Conservation (phyloP, 306 rosid species). For the Fagus sylvatica region DNA sequence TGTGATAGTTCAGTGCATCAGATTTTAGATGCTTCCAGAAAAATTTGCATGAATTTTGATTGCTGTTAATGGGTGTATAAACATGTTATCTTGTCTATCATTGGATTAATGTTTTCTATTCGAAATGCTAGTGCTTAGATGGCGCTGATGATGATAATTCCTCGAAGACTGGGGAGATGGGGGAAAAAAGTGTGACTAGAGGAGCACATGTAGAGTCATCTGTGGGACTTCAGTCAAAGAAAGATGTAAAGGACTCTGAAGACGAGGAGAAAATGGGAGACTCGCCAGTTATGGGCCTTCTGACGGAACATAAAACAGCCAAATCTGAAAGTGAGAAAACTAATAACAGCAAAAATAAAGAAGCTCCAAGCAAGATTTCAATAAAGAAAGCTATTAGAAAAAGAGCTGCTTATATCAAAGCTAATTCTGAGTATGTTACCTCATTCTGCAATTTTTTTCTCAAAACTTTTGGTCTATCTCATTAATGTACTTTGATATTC, state of each 20-base stretch:
- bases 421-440: constrained; percentile 79
- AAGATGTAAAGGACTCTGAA: constrained; percentile 51
- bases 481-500: neutral
- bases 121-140: constrained; percentile 62
- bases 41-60: neutral
- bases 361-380: constrained; percentile 51
- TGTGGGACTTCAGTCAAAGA: constrained; percentile 42
- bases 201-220: constrained; percentile 46
- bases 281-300: constrained; percentile 72
- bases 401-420: constrained; percentile 67
- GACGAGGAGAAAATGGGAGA: constrained; percentile 72
- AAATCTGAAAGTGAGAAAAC: constrained; percentile 45
- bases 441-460: constrained; percentile 20
- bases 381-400: constrained; percentile 75
- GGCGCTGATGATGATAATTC: constrained; percentile 53
- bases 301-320: constrained; percentile 46
- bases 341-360: constrained; percentile 48
- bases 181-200: constrained; percentile 42
- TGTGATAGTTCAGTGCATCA: neutral
- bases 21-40: neutral
- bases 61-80: constrained; percentile 9
- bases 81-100: neutral
- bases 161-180: constrained; percentile 50
- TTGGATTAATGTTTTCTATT: constrained; percentile 23
- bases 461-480: neutral